Percentiles rank a stretch among this genome's conserved stretches.
Conservation (phyloP, 2,329 filamentous ascomycete species). For the Colletotrichum echinochloae region DNA sequence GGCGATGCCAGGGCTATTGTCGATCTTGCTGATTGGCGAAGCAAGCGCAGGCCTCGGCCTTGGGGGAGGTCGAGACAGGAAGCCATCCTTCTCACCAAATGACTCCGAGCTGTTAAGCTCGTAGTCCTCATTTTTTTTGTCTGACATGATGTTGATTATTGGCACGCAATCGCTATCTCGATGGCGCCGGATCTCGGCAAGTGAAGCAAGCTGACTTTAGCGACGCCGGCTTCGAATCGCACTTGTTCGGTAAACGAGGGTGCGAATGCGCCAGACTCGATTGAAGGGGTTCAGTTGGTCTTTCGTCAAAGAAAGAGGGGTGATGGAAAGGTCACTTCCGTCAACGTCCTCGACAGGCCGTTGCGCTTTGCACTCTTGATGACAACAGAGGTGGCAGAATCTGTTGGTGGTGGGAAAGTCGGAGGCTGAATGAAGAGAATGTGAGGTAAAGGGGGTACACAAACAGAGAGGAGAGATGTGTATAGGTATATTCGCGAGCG, state of each 20-base stretch:
- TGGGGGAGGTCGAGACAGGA: conserved; percentile 58
- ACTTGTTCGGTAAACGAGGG: conserved; percentile 1
- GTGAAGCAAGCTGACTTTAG: conserved; percentile 14
- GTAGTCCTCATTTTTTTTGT: conserved; percentile 91
- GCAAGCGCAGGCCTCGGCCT: conserved; percentile 45
- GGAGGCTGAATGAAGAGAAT: neutral
- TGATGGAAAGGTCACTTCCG: neutral
- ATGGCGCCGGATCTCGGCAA: conserved; percentile 50
- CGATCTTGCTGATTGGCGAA: conserved; percentile 61
- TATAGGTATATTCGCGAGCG: conserved; percentile 18
- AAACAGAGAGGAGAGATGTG: neutral
- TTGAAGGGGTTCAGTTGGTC: neutral
- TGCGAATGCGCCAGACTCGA: conserved; percentile 20
- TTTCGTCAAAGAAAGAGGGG: neutral
- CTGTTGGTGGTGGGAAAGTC: neutral
- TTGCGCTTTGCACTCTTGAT: conserved; percentile 4
- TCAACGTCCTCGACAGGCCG: conserved; percentile 14
- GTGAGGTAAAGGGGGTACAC: conserved; percentile 22
- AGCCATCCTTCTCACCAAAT: conserved; percentile 63
- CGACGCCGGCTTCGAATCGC: neutral
- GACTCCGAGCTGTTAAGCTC: conserved; percentile 76
- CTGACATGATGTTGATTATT: conserved; percentile 69
- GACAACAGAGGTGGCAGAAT: conserved; percentile 5
- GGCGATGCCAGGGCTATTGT: conserved; percentile 82
- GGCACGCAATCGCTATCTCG: neutral